Evolutionary conservation across 139 green algal species (phyloP).

Genomic region (Coccomyxa sp.): DNA sequence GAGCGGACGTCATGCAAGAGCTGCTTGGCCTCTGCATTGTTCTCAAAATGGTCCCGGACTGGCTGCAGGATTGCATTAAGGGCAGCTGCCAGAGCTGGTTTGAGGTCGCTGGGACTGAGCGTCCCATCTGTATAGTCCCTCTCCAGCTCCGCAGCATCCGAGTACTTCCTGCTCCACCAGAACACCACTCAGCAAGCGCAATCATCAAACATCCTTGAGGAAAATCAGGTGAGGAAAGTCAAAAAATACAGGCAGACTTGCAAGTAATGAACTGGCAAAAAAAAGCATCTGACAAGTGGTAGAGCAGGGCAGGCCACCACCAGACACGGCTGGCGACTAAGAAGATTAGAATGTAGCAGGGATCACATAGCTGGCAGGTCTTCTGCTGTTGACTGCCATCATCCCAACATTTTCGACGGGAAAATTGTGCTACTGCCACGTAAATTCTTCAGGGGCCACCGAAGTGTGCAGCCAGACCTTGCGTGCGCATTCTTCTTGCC

Average conservation of each 20-base stretch:
- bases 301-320: neutral
- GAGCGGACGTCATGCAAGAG: conserved; percentile 87
- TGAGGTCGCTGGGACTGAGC: conserved; percentile 81
- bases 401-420: neutral
- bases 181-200: neutral
- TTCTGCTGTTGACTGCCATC: too few relatives aligned
- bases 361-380: too few relatives aligned
- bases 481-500: too few relatives aligned
- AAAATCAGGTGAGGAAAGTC: neutral
- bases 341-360: too few relatives aligned
- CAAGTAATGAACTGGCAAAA: neutral
- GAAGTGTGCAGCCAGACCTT: too few relatives aligned
- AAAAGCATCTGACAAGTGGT: neutral
- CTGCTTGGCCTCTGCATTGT: conserved; percentile 82
- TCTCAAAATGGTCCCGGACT: conserved; percentile 94
- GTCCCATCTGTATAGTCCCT: conserved; percentile 76
- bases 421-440: neutral
- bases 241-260: neutral
- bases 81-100: conserved; percentile 60
- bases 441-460: neutral
- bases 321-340: too few relatives aligned
- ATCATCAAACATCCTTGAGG: neutral
- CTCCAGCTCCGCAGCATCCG: conserved; percentile 59
- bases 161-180: conserved; percentile 55
- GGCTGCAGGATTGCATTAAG: conserved; percentile 94